A percentile compares a stretch with the other conserved stretches of the same genome.
Conservation (phyloP, 2,329 filamentous ascomycete genomes). For the Calonectria henricotiae region DNA sequence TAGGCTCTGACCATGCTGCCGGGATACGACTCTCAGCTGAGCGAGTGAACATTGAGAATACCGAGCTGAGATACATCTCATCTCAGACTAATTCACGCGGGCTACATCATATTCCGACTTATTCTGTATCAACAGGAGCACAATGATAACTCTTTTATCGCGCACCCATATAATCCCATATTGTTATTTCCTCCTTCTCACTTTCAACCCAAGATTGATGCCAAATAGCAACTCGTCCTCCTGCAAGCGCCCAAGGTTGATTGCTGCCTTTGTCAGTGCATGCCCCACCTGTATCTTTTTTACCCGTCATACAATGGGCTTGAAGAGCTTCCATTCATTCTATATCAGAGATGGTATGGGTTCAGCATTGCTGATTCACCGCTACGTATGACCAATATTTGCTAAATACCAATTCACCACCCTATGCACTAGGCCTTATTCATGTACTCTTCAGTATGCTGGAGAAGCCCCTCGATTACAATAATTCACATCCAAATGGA, state of each 20-base stretch:
- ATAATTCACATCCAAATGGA: not conserved
- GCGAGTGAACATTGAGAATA: not conserved
- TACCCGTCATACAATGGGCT: not conserved
- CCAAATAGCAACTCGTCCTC: not conserved
- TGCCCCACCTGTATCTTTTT: not conserved
- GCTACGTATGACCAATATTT: not conserved
- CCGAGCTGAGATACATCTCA: not conserved
- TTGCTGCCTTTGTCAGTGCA: not conserved
- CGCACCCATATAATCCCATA: not conserved
- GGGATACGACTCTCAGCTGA: not conserved
- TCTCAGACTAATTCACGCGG: not conserved
- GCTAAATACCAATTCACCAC: not conserved
- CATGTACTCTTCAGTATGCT: not conserved
- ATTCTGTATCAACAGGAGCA: not conserved
- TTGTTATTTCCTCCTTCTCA: not conserved
- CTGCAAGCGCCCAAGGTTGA: not conserved
- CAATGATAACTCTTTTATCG: not conserved
- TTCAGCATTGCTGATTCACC: constrained; percentile 2
- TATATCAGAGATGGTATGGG: not conserved
- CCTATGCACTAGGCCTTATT: not conserved
- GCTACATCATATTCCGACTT: not conserved
- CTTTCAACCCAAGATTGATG: not conserved
- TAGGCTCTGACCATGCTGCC: not conserved
- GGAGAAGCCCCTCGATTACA: too few relatives aligned
- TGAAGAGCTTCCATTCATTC: not conserved